Evolutionary conservation across 306 rosid species (phyloP).

Genomic region (Rosa rugosa): DNA sequence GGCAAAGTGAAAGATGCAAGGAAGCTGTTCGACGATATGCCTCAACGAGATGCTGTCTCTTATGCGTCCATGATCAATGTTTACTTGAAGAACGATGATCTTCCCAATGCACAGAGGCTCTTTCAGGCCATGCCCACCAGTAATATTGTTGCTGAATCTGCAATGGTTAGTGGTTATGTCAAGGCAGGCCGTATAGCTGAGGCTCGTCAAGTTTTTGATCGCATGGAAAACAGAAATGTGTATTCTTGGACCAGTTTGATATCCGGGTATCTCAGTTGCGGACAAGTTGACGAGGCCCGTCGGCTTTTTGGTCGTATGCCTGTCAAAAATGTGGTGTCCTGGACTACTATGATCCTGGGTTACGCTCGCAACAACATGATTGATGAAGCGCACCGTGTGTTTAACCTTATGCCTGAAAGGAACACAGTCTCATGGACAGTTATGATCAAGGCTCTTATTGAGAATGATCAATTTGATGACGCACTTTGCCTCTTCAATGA

Average conservation of each 20-base stretch:
- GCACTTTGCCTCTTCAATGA: conserved; percentile 39
- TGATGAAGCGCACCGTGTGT: conserved; percentile 29
- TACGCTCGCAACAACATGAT: conserved; percentile 41
- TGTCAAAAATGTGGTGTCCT: conserved; percentile 43
- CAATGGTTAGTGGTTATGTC: conserved; percentile 44
- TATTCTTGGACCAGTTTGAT: conserved; percentile 54
- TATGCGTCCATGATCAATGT: conserved; percentile 21
- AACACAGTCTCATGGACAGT: conserved; percentile 44
- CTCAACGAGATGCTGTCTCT: conserved; percentile 22
- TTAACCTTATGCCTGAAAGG: conserved; percentile 48
- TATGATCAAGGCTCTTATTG: conserved; percentile 51
- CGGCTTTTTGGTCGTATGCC: conserved; percentile 41
- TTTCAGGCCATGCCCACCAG: conserved; percentile 8
- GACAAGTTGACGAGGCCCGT: conserved; percentile 40
- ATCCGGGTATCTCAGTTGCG: conserved; percentile 41
- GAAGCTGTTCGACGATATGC: conserved; percentile 23
- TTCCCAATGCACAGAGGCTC: conserved; percentile 20
- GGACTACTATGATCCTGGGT: conserved; percentile 39
- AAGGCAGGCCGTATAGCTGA: conserved; percentile 42
- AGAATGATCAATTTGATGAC: conserved; percentile 35
- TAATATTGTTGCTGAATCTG: conserved; percentile 33
- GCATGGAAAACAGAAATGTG: conserved; percentile 38
- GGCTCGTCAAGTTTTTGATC: conserved; percentile 41
- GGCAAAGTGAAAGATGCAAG: conserved; percentile 22
- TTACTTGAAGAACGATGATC: conserved; percentile 22